Conservation (phyloP, 495 filamentous ascomycete genomes). For the Stereocaulon alpinum region DNA sequence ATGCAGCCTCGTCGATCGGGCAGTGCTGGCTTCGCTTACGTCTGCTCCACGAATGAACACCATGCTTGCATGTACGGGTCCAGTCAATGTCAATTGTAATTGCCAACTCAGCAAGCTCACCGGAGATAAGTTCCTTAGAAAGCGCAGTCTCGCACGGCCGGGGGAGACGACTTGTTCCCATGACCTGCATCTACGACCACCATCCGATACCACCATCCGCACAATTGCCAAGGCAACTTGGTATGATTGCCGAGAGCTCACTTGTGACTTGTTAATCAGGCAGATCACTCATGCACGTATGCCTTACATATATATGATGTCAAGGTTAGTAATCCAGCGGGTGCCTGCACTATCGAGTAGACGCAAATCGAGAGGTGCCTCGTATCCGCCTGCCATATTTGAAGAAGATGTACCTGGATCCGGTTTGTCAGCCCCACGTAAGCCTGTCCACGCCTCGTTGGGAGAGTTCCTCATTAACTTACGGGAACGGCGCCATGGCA, state of each 20-base stretch:
- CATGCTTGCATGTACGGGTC: too few species aligned
- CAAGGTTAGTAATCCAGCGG: not conserved
- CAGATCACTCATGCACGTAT: slow-evolving; percentile 5
- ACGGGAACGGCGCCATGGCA: slow-evolving; percentile 59
- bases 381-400: slow-evolving; percentile 46
- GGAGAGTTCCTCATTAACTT: slow-evolving; percentile 23
- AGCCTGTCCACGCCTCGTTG: not conserved
- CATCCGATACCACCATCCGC: not conserved
- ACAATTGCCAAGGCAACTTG: not conserved
- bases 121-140: too few species aligned
- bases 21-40: too few species aligned
- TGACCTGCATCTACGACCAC: not conserved
- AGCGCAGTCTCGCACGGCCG: too few species aligned
- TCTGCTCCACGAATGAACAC: too few species aligned
- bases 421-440: slow-evolving; percentile 7
- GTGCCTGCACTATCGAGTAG: slow-evolving; percentile 14
- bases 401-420: slow-evolving; percentile 51
- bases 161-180: not conserved
- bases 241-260: not conserved
- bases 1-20: too few species aligned
- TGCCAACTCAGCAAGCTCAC: too few species aligned
- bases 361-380: slow-evolving; percentile 43
- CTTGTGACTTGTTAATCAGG: not conserved
- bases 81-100: too few species aligned
- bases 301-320: not conserved